Evolutionary conservation across 176 grass and related monocot genomes (phyloP), one percentile per base, ranked within the genome.

Genomic region (Carex scoparia): DNA sequence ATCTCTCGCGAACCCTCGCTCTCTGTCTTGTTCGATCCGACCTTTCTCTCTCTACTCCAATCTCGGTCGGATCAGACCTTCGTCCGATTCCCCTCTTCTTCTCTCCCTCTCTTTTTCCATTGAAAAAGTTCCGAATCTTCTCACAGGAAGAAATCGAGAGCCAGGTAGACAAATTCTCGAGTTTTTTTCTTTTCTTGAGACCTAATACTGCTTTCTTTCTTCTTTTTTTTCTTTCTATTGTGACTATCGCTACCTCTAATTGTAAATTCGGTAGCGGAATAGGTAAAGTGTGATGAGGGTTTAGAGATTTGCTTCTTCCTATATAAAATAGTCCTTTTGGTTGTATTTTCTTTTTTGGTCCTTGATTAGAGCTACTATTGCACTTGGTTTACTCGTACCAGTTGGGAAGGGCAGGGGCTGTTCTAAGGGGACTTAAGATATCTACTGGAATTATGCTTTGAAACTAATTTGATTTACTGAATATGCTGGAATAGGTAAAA

Each of bases 31-130:
- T 31, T 65, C 57, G 10, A 15, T 54, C 19, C 10, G 37, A 81
- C 30, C 31, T 56, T 56, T 86, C 74, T 67, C 72, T 81, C 61
- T 30, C 73, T 27, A 37, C 60, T 65, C 75, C 85, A 86, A 79
- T 86, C 70, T 68, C 49, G 48, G 59, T 86, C 85, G 73, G 60
- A 81, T 80, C 73, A 10, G 42, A 32, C 42, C 55, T 37, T 86
- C 84, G 57, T 86, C 84, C 84, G 57, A 79, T 86, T 65, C 69
- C 84, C 69, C 71, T 79, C 54, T 83, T 83, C 19, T 69, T 63
- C 84, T 86, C 84, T 86, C 84, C 69, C 83, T 85, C 68, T 85
- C 51, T 85, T 75, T 60, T 51, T 11, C 35, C 56, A 55, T 86
- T 79, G 35, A 79, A 85, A 65, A 59, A 23, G 0, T 76, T 46